Conservation (phyloP, 176 grass and related monocot species). For the Paspalum vaginatum region DNA sequence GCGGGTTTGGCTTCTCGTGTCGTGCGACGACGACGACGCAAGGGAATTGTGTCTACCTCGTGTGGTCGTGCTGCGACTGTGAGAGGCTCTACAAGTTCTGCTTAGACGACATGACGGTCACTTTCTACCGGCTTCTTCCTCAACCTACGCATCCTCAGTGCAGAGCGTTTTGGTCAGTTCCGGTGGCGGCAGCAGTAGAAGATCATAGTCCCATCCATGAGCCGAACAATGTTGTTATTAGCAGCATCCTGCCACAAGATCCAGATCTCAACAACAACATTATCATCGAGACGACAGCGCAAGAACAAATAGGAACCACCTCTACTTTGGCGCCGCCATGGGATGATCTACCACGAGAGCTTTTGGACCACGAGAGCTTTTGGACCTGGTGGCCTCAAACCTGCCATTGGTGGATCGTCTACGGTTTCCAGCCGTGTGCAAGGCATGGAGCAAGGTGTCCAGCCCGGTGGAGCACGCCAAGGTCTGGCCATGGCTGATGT, state of each 20-base stretch:
- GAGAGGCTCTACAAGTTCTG: slow-evolving; percentile 26
- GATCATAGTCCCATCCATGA: no score
- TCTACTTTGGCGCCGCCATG: not conserved
- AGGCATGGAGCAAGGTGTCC: slow-evolving; percentile 26
- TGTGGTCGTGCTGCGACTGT: slow-evolving; percentile 16
- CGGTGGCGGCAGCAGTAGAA: not conserved
- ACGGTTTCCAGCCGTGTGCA: slow-evolving; percentile 29
- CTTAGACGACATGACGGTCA: slow-evolving; percentile 7
- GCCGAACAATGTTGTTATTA: no score
- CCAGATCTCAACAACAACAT: no score
- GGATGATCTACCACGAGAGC: slow-evolving; percentile 26
- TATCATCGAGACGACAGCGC: no score
- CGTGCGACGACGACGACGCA: not conserved
- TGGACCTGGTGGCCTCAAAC: not conserved
- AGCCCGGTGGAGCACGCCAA: not conserved
- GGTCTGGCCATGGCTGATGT: slow-evolving; percentile 36
- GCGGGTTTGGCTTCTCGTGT: not conserved
- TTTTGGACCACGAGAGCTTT: slow-evolving; percentile 22
- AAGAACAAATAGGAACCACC: no score
- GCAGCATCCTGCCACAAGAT: not conserved
- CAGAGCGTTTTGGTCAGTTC: not conserved
- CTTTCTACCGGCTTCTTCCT: not conserved
- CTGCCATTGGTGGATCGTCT: slow-evolving; percentile 22
- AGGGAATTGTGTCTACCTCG: not conserved
- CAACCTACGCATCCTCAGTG: not conserved